phyloP scores from a whole-genome alignment of 2,329 filamentous ascomycete genomes.

The Dactylellina leptospora region DNA sequence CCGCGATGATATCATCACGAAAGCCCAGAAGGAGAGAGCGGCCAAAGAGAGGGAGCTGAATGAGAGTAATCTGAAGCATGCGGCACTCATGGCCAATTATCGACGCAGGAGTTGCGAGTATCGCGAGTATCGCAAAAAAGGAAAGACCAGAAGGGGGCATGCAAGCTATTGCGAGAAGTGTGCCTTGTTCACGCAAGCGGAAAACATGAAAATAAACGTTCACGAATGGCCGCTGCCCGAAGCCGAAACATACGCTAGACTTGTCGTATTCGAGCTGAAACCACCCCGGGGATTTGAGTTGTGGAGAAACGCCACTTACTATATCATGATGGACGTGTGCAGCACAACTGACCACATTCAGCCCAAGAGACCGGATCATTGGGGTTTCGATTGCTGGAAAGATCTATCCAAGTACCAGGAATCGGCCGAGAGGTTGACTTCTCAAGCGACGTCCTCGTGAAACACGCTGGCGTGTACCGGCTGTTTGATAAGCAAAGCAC shows the following conservation, averaged over 20 bases:
- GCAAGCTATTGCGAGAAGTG: constrained; percentile 59
- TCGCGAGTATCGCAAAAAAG: background rate
- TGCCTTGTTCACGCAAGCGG: constrained; percentile 57
- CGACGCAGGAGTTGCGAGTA: background rate
- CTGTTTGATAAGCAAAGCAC: background rate
- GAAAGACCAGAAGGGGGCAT: background rate
- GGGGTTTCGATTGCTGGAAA: background rate
- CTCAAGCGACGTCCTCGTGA: constrained; percentile 7
- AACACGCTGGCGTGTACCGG: constrained; percentile 8
- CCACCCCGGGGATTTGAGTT: constrained; percentile 40
- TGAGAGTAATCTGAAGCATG: constrained; percentile 57
- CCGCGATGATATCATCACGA: constrained; percentile 6
- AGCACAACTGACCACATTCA: background rate
- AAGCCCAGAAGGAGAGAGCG: constrained; percentile 34
- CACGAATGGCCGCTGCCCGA: constrained; percentile 69
- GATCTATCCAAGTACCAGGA: background rate
- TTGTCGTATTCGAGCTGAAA: constrained; percentile 52
- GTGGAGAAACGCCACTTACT: constrained; percentile 54
- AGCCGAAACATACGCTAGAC: background rate
- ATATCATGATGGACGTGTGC: constrained; percentile 46
- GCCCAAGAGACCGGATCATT: background rate
- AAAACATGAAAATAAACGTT: constrained; percentile 62
- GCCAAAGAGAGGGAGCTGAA: constrained; percentile 60
- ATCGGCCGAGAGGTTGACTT: background rate
- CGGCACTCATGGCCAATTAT: constrained; percentile 55